Percentiles rank a stretch among this genome's conserved stretches.
Evolutionary conservation across 257 asterid species (phyloP).

Genomic region (Cinchona pubescens): DNA sequence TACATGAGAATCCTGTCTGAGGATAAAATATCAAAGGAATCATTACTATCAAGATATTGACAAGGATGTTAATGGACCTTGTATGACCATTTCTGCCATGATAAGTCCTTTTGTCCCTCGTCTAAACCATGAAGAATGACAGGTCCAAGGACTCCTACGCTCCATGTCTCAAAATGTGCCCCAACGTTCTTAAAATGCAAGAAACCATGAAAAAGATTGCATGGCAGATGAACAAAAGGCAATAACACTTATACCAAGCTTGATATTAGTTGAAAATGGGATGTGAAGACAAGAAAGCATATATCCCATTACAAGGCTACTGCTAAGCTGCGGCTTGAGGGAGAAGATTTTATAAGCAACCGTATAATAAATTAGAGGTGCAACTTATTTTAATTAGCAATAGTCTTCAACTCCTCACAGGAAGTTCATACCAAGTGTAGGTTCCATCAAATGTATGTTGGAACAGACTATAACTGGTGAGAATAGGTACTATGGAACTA

Average conservation of each 20-base stretch:
- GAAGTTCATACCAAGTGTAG: background rate
- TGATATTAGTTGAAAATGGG: background rate
- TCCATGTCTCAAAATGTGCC: constrained; percentile 65
- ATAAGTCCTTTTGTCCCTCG: constrained; percentile 61
- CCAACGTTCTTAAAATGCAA: constrained; percentile 60
- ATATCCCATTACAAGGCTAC: background rate
- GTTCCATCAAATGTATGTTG: background rate
- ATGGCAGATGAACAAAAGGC: background rate
- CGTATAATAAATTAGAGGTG: background rate
- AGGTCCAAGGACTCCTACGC: constrained; percentile 80
- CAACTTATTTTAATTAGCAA: background rate
- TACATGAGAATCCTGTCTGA: background rate
- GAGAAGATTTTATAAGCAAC: background rate
- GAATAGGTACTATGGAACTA: constrained; percentile 19
- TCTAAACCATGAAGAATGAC: constrained; percentile 67
- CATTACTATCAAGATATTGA: constrained; percentile 4
- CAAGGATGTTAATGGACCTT: constrained; percentile 43
- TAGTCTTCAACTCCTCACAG: background rate
- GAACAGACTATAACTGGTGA: background rate
- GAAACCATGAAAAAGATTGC: background rate
- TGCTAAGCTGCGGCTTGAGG: background rate
- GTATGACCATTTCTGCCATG: constrained; percentile 91
- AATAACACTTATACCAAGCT: too few species aligned
- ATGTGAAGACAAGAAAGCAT: background rate
- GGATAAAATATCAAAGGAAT: background rate